Conservation (phyloP, 768 basidiomycete genomes). For the Thelephora aurantiotincta region DNA sequence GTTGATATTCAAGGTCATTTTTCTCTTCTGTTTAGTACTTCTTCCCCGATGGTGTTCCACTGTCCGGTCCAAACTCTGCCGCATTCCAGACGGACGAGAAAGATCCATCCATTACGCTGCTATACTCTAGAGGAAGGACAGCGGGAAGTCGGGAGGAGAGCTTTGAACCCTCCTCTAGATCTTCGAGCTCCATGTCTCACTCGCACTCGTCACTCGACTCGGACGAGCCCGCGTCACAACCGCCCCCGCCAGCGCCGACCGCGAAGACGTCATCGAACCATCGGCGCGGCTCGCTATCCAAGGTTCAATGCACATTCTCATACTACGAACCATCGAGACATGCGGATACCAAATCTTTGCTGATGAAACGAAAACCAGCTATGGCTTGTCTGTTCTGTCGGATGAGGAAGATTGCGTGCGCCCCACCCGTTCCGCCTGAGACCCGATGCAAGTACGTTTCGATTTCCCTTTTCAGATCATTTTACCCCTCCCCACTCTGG, state of each 20-base stretch:
- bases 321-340: not conserved
- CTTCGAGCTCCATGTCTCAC: too few relatives aligned
- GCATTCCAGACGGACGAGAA: not conserved
- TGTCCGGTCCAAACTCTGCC: not conserved
- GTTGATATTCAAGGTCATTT: not conserved
- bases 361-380: conserved; percentile 28
- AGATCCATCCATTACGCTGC: not conserved
- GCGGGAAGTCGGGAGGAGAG: too few relatives aligned
- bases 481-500: not conserved
- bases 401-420: conserved; percentile 37
- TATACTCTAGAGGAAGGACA: not conserved
- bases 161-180: too few relatives aligned
- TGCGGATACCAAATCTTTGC: not conserved
- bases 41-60: not conserved
- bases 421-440: conserved; percentile 24
- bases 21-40: not conserved
- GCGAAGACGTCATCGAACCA: not conserved
- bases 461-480: not conserved
- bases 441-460: conserved; percentile 31
- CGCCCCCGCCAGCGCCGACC: not conserved
- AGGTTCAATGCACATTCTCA: not conserved
- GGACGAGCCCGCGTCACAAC: not conserved
- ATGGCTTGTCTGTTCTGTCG: conserved; percentile 35
- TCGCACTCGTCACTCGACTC: too few relatives aligned
- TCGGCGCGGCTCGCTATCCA: not conserved